phyloP scores from a whole-genome alignment of 768 basidiomycete species.

The Lactifluus rugatus region DNA sequence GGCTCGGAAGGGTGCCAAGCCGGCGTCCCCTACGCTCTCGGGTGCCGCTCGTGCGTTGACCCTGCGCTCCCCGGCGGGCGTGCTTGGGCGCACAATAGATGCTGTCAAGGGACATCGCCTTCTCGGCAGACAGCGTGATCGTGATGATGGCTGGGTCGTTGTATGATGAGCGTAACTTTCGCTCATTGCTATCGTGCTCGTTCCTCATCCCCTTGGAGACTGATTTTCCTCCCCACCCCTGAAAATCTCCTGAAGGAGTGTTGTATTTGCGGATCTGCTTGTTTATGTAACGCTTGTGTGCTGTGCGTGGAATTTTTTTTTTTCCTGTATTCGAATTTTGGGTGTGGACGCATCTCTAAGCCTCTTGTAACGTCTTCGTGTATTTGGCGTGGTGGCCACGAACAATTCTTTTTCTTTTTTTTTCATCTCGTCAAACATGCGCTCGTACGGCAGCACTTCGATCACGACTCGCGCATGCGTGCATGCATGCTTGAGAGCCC shows the following conservation, averaged over 20 bases:
- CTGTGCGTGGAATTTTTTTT: neutral
- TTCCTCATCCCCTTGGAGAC: neutral
- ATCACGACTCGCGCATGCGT: too few relatives aligned
- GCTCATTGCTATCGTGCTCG: neutral
- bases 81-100: neutral
- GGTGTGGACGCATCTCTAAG: too few relatives aligned
- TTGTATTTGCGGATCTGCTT: neutral
- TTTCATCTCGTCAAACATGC: too few relatives aligned
- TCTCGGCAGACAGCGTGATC: neutral
- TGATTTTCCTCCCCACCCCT: neutral
- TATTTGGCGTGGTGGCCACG: too few relatives aligned
- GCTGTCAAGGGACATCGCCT: neutral
- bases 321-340: too few relatives aligned
- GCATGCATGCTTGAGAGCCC: too few relatives aligned
- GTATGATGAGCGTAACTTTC: neutral
- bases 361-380: too few relatives aligned
- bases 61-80: neutral
- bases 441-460: too few relatives aligned
- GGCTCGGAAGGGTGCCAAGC: neutral
- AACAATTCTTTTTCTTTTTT: neutral
- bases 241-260: too few relatives aligned
- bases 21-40: neutral
- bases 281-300: neutral
- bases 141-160: neutral
- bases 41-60: neutral